Percentiles rank a stretch among this genome's conserved stretches.
These are phyloP conservation scores for Cyclotella atomus DNA, from an alignment of 108 stramenopile genomes.

Conservation along the genomic window DNA sequence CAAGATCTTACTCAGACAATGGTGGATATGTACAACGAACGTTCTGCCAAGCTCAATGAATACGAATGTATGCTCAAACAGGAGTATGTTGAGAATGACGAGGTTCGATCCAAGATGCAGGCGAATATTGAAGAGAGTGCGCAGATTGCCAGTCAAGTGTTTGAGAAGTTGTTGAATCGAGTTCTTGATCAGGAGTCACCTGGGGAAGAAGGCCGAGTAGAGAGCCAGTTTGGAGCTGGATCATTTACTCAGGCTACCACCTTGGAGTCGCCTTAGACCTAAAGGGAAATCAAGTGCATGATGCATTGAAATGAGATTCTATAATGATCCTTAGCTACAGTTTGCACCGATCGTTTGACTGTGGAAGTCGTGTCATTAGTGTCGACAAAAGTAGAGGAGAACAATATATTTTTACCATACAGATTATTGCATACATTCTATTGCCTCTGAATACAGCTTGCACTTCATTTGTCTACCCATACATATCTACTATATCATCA, in stretches of 20 bases:
- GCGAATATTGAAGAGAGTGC: constrained; percentile 42
- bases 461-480: too few species aligned
- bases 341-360: background rate
- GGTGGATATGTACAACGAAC: constrained; percentile 45
- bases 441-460: background rate
- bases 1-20: constrained; percentile 49
- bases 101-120: constrained; percentile 41
- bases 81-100: constrained; percentile 41
- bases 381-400: too few species aligned
- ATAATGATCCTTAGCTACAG: background rate
- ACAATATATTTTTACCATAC: background rate
- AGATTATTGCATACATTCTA: constrained; percentile 5
- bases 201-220: too few species aligned
- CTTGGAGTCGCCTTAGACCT: background rate
- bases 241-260: constrained; percentile 10
- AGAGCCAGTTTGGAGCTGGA: background rate
- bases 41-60: constrained; percentile 35
- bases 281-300: background rate
- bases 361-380: background rate
- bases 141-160: constrained; percentile 23
- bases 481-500: background rate
- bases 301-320: background rate
- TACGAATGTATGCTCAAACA: constrained; percentile 43
- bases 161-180: constrained; percentile 40
- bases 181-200: constrained; percentile 22